These are phyloP conservation scores for Verticillium nubilum DNA, from an alignment of 2,329 filamentous ascomycete genomes.

Conservation along the genomic window DNA sequence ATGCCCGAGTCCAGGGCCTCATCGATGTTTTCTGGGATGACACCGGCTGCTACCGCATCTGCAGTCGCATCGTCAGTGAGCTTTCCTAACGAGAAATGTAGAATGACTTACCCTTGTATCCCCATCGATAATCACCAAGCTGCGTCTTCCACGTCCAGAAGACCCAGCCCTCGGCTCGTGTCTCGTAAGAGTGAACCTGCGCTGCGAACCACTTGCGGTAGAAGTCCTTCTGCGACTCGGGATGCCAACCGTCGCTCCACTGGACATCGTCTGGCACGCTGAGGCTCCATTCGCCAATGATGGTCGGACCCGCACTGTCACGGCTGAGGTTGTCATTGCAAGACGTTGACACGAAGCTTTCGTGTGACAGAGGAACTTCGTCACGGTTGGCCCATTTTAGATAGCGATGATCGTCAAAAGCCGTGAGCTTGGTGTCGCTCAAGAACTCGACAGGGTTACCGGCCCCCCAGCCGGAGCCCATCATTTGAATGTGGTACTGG, in stretches of 20 bases:
- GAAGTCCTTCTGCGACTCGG: constrained; percentile 36
- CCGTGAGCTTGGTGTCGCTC: constrained; percentile 33
- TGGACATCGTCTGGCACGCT: constrained; percentile 43
- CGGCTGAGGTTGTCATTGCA: constrained; percentile 40
- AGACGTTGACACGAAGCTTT: constrained; percentile 43
- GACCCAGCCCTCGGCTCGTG: constrained; percentile 43
- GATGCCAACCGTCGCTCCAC: constrained; percentile 35
- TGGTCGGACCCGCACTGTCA: constrained; percentile 33
- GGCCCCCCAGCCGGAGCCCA: constrained; percentile 48
- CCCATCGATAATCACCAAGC: constrained; percentile 23
- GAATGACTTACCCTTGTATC: constrained; percentile 14
- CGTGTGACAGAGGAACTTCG: constrained; percentile 34
- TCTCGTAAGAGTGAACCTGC: constrained; percentile 50
- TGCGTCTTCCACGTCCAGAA: constrained; percentile 57
- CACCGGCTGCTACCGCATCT: neutral
- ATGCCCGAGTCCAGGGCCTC: neutral
- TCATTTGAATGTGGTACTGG: constrained; percentile 45
- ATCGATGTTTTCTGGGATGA: neutral
- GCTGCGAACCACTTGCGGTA: constrained; percentile 53
- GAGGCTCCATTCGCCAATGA: constrained; percentile 56
- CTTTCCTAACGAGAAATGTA: neutral
- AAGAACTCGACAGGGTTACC: constrained; percentile 45
- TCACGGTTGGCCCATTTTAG: constrained; percentile 43
- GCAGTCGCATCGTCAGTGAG: neutral
- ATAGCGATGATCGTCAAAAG: constrained; percentile 56